Base-by-base conservation (phyloP, 2,329 filamentous ascomycete species). In the Conoideocrella luteorostrata region DNA sequence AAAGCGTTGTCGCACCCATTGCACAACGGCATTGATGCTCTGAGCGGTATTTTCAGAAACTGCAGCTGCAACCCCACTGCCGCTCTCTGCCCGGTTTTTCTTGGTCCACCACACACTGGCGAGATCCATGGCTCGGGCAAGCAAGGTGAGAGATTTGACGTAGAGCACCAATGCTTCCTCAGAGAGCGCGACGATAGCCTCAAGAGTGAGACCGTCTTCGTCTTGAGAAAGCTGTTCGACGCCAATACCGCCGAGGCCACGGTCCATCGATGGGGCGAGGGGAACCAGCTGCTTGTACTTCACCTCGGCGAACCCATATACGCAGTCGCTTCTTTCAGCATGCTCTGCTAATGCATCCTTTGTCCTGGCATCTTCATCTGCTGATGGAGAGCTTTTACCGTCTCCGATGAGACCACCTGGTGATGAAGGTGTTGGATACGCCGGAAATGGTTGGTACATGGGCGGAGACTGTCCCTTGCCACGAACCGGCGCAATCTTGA, bases 221-320 rank as follows among this genome's bases (percentile, higher is more conserved):
- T 80, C 77, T 11, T 65, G 60, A 10, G 66, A 63, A 50, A 72
- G 58, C 56, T 75, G 71, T 4, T 84, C 79, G 7, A 69, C 59
- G 4, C 69, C 67, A n/a, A 76, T 63, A 12, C 82, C 80, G 6
- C 84, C 82, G 4, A 88, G 73, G 5, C 80, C 81, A 52, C 85
- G 80, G 39, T 87, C 81, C 52, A 77, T 78, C 0, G 86, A 91
- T 1, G 91, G 93, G 1, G 88, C 82, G 35, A 93, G 70, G 3
- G 93, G 93, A 39, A 96, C 80, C n/a, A 98, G 76, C 64, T 98
- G 93, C 64, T 94, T 93, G 66, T 94, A 96, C 65, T 98, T 98
- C 59, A 98, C 91, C 66, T 98, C 91, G 5, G 93, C 93, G 64
- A 98, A 97, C 3, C 91, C 90, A 61, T 90, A 98, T 3, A 98